These are phyloP conservation scores for Clausena lansium DNA, from an alignment of 345 rosid species.

Conservation along the genomic window DNA sequence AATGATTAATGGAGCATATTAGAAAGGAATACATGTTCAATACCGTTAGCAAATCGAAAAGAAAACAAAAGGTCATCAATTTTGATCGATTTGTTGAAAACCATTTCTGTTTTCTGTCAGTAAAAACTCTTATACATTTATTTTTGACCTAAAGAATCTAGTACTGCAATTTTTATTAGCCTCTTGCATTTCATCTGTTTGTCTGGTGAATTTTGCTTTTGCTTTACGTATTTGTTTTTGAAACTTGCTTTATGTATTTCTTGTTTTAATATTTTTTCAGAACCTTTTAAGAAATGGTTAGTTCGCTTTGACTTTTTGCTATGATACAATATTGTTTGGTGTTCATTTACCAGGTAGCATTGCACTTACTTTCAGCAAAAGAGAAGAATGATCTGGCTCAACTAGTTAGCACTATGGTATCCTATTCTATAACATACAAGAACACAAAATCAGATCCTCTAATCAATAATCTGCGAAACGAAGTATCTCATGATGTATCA, in stretches of 20 bases:
- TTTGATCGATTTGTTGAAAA: background rate
- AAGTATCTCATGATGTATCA: constrained; percentile 46
- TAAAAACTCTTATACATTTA: background rate
- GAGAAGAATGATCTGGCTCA: constrained; percentile 67
- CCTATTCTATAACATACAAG: constrained; percentile 74
- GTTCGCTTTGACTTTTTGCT: background rate
- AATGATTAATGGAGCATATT: background rate
- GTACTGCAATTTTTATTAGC: background rate
- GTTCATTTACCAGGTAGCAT: constrained; percentile 62
- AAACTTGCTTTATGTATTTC: background rate
- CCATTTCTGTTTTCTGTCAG: background rate
- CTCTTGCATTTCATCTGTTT: background rate
- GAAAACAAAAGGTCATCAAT: background rate
- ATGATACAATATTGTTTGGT: background rate
- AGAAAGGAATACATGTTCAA: background rate
- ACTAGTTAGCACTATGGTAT: constrained; percentile 67
- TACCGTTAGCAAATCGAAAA: background rate
- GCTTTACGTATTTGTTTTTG: background rate
- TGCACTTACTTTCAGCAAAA: constrained; percentile 69
- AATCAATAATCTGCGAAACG: constrained; percentile 38
- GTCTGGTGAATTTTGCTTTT: background rate
- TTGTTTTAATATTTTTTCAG: background rate
- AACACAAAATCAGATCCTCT: constrained; percentile 45
- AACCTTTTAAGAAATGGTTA: background rate
- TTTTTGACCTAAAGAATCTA: background rate